phyloP scores from a whole-genome alignment of 768 basidiomycete species.

The Rhodotorula diobovata region DNA sequence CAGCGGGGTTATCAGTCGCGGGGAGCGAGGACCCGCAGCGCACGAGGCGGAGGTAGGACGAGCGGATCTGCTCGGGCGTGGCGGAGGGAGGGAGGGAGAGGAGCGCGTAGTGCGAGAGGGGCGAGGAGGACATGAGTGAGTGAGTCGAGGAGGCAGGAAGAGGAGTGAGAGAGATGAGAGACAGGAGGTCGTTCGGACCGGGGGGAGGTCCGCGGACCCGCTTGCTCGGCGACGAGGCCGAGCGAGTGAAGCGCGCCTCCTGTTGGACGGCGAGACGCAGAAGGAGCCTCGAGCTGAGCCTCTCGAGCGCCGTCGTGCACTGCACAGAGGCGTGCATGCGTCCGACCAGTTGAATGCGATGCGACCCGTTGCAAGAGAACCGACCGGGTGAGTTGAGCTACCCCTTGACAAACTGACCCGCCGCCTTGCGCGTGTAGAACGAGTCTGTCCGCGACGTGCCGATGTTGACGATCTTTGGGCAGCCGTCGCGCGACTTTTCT shows the following conservation, averaged over 20 bases:
- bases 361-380: background rate
- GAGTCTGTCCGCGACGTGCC: constrained; percentile 55
- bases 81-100: background rate
- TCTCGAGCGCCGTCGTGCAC: too few species aligned
- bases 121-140: background rate
- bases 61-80: background rate
- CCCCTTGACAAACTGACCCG: constrained; percentile 27
- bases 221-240: too few species aligned
- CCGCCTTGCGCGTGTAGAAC: constrained; percentile 30
- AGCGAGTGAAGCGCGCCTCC: too few species aligned
- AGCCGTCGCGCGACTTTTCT: constrained; percentile 96
- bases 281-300: too few species aligned
- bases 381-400: background rate
- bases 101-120: background rate
- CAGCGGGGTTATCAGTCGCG: background rate
- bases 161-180: background rate
- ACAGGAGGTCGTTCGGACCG: background rate
- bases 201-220: background rate
- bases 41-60: constrained; percentile 6
- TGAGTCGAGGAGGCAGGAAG: background rate
- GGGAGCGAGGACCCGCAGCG: background rate
- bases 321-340: too few species aligned
- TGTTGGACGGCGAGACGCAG: too few species aligned
- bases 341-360: background rate
- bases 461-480: constrained; percentile 96